These are phyloP conservation scores for Monosporozyma servazzii DNA, from an alignment of 805 yeast genomes.

Conservation along the genomic window DNA sequence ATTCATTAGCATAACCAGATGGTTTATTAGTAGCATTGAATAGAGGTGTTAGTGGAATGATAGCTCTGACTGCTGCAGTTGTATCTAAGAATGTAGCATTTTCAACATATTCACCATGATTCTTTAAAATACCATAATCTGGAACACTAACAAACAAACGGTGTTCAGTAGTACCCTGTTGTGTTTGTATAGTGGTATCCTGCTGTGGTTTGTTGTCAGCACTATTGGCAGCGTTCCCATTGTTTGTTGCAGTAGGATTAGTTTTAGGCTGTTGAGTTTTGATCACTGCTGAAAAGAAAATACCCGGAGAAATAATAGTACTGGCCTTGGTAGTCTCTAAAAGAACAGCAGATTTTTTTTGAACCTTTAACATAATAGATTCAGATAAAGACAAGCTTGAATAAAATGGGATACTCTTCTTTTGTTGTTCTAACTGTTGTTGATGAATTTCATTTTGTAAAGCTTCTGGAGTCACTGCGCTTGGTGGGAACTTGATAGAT, in stretches of 20 bases:
- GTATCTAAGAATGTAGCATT: conserved; percentile 68
- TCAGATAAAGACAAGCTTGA: conserved; percentile 25
- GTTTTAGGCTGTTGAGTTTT: conserved; percentile 17
- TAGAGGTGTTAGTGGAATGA: conserved; percentile 59
- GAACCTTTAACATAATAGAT: conserved; percentile 34
- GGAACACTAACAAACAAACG: conserved; percentile 67
- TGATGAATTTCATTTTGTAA: conserved; percentile 29
- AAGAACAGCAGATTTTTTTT: conserved; percentile 48
- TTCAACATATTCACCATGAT: conserved; percentile 61
- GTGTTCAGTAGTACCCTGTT: conserved; percentile 16
- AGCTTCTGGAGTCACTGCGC: conserved; percentile 27
- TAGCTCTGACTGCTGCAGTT: conserved; percentile 57
- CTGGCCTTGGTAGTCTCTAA: conserved; percentile 50
- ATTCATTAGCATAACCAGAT: conserved; percentile 72
- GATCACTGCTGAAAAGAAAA: conserved; percentile 58
- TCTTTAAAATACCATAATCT: conserved; percentile 76
- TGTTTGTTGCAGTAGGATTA: conserved; percentile 12
- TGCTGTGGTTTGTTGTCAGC: background rate
- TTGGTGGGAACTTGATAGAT: conserved; percentile 60
- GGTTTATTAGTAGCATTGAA: conserved; percentile 69
- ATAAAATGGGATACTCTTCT: conserved; percentile 26
- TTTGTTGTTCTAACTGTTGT: conserved; percentile 32
- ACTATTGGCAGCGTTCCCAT: background rate
- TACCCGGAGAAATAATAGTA: conserved; percentile 74
- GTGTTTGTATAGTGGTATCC: background rate